Evolutionary conservation across 202 grass and related monocot genomes (phyloP).

Genomic region (Dendrocalamus latiflorus): DNA sequence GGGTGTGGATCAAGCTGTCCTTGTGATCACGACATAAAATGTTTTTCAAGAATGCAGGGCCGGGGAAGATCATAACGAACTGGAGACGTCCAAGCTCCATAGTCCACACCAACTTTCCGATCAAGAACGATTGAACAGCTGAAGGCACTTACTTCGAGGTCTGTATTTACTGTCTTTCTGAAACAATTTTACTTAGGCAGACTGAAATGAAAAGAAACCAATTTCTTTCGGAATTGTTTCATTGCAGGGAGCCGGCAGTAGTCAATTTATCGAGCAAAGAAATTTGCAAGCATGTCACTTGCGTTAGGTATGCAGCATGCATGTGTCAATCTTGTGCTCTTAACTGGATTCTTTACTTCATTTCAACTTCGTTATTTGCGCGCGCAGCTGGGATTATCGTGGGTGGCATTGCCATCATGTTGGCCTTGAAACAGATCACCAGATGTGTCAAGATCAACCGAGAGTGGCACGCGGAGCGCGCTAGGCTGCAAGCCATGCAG

Average conservation of each 20-base stretch:
- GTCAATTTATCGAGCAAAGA: not conserved
- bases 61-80: no score
- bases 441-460: not conserved
- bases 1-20: no score
- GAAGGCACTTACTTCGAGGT: no score
- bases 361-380: not conserved
- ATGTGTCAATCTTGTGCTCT: not conserved
- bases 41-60: no score
- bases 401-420: not conserved
- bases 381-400: constrained; percentile 16
- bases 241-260: not conserved
- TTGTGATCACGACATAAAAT: no score
- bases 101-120: no score
- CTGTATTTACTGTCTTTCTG: no score
- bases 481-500: constrained; percentile 16
- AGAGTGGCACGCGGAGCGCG: constrained; percentile 1
- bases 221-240: not conserved
- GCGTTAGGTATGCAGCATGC: not conserved
- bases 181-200: no score
- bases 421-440: not conserved
- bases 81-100: no score
- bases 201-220: no score
- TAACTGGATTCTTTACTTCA: not conserved
- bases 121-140: no score
- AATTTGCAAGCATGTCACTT: no score